Percentiles rank a stretch among this genome's conserved stretches.
phyloP scores from a whole-genome alignment of 768 basidiomycete genomes.

The Suillus cothurnatus region DNA sequence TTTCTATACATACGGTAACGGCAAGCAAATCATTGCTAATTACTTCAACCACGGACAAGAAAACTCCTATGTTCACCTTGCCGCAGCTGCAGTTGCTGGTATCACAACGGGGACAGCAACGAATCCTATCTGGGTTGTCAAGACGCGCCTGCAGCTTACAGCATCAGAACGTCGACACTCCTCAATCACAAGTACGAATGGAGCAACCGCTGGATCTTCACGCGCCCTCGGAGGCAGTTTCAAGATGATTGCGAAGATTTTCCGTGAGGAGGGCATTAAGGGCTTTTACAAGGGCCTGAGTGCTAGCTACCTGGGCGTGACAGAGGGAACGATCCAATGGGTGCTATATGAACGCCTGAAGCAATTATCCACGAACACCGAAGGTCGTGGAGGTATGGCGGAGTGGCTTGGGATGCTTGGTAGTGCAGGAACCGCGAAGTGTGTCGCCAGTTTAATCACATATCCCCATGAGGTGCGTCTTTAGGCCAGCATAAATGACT shows the following conservation, averaged over 20 bases:
- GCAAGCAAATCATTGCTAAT: constrained; percentile 87
- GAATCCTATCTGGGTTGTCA: constrained; percentile 99
- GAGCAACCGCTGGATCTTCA: constrained; percentile 14
- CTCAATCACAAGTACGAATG: constrained; percentile 7
- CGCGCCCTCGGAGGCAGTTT: constrained; percentile 54
- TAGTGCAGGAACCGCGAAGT: constrained; percentile 92
- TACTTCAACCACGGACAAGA: constrained; percentile 76
- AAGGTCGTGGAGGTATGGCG: constrained; percentile 55
- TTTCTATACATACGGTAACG: constrained; percentile 97
- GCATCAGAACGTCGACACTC: constrained; percentile 32
- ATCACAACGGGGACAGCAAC: constrained; percentile 87
- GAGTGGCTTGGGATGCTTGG: constrained; percentile 86
- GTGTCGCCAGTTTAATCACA: constrained; percentile 91
- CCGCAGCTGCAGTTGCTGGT: constrained; percentile 85
- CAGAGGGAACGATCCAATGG: constrained; percentile 98
- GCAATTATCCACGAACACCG: constrained; percentile 52
- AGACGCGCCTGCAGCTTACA: constrained; percentile 88
- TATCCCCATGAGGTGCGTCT: constrained; percentile 92
- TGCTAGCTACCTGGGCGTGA: constrained; percentile 94
- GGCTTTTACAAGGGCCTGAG: constrained; percentile 96
- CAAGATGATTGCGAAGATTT: constrained; percentile 69
- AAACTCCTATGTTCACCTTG: constrained; percentile 83
- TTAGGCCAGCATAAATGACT: background rate
- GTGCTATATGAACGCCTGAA: constrained; percentile 94
- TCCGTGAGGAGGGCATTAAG: constrained; percentile 76